Conservation (phyloP, 495 filamentous ascomycete species). For the Aspergillus conjunctus region DNA sequence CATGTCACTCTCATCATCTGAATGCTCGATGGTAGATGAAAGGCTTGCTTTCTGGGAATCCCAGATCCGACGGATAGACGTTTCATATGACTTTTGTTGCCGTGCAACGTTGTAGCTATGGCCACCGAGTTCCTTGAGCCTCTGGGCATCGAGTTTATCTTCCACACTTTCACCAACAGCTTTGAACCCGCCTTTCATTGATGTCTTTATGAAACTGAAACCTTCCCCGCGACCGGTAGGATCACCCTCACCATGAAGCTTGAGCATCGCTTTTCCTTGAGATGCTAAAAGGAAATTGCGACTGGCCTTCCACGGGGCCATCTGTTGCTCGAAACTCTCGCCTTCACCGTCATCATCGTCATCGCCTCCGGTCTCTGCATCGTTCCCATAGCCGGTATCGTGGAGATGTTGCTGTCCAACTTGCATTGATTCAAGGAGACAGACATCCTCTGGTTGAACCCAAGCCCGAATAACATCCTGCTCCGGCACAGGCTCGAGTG, state of each 20-base stretch:
- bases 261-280: constrained; percentile 94
- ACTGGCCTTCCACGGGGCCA: constrained; percentile 92
- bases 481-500: constrained; percentile 75
- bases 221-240: constrained; percentile 92
- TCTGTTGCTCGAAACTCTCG: constrained; percentile 78
- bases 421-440: constrained; percentile 94
- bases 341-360: constrained; percentile 66
- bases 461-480: constrained; percentile 75
- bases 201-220: constrained; percentile 93
- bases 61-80: constrained; percentile 88
- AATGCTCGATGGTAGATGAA: constrained; percentile 62
- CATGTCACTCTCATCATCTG: constrained; percentile 63
- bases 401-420: constrained; percentile 82
- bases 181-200: constrained; percentile 98
- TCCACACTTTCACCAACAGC: constrained; percentile 84
- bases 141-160: constrained; percentile 79
- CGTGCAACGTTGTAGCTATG: constrained; percentile 96
- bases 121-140: constrained; percentile 85
- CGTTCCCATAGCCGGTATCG: constrained; percentile 76
- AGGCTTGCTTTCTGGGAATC: constrained; percentile 79
- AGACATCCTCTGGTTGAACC: constrained; percentile 95
- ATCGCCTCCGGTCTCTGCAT: constrained; percentile 71
- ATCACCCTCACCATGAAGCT: constrained; percentile 90
- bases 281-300: constrained; percentile 95
- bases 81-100: constrained; percentile 87